These are phyloP conservation scores for Trichoderma koningiopsis DNA, from an alignment of 2,329 filamentous ascomycete species.

Conservation along the genomic window DNA sequence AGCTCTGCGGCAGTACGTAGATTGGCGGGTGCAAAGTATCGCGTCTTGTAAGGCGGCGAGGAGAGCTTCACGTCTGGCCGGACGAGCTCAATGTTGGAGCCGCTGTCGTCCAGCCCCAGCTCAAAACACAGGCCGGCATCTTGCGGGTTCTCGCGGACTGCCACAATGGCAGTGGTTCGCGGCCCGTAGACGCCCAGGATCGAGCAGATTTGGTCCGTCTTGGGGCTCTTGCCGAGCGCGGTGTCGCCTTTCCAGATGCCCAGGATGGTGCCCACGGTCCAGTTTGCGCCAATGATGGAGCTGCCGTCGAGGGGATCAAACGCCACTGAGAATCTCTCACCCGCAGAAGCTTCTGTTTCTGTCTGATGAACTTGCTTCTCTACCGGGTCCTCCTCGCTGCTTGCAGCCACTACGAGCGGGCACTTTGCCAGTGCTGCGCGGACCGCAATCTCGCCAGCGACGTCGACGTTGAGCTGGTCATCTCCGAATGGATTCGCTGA, in stretches of 20 bases:
- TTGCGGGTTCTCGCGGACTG: constrained; percentile 47
- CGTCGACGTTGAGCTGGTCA: constrained; percentile 61
- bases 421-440: constrained; percentile 49
- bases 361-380: constrained; percentile 43
- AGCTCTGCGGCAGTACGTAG: constrained; percentile 58
- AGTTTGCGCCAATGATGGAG: constrained; percentile 61
- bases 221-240: constrained; percentile 46
- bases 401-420: constrained; percentile 51
- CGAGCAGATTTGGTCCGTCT: constrained; percentile 49
- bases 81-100: constrained; percentile 42
- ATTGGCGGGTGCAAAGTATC: constrained; percentile 66
- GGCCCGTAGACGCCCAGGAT: constrained; percentile 58
- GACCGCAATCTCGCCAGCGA: constrained; percentile 52
- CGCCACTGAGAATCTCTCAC: constrained; percentile 53
- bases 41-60: constrained; percentile 46
- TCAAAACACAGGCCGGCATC: constrained; percentile 52
- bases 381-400: constrained; percentile 63
- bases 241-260: constrained; percentile 58
- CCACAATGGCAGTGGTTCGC: constrained; percentile 57
- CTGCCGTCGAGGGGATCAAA: constrained; percentile 67
- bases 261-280: constrained; percentile 61
- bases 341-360: constrained; percentile 16
- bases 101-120: constrained; percentile 44
- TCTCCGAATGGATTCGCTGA: constrained; percentile 61
- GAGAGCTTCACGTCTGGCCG: constrained; percentile 45